Percentiles rank a stretch among this genome's conserved stretches.
Conservation (phyloP, 1,139 yeast genomes). For the Sugiyamaella xylanicola region DNA sequence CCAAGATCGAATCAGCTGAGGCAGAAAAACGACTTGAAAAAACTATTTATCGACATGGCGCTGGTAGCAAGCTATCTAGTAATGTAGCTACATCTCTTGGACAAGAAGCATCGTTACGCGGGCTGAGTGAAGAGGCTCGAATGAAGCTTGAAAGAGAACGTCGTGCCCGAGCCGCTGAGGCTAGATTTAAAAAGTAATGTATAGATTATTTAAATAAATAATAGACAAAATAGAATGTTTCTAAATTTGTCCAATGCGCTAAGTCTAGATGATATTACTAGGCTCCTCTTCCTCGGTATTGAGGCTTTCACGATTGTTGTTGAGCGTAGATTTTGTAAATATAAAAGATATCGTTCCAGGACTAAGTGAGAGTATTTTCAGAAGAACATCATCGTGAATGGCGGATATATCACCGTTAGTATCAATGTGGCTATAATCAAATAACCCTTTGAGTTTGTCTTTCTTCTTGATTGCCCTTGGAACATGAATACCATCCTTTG, state of each 20-base stretch:
- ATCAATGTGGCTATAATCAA: constrained; percentile 63
- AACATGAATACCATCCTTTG: constrained; percentile 33
- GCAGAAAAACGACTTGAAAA: constrained; percentile 38
- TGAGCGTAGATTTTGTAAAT: constrained; percentile 21
- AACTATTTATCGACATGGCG: constrained; percentile 38
- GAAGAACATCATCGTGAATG: constrained; percentile 19
- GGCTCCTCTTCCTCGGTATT: neutral
- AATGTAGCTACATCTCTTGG: constrained; percentile 35
- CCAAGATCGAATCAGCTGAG: constrained; percentile 38
- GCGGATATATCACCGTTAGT: constrained; percentile 40
- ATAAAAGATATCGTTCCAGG: constrained; percentile 20
- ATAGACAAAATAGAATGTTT: too few species aligned
- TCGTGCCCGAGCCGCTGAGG: constrained; percentile 96
- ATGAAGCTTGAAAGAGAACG: constrained; percentile 86
- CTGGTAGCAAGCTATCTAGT: constrained; percentile 43
- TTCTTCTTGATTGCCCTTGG: constrained; percentile 32
- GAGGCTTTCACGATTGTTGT: neutral
- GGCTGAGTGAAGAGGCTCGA: constrained; percentile 67
- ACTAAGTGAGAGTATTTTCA: constrained; percentile 8
- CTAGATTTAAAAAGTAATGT: constrained; percentile 53
- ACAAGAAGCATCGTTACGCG: constrained; percentile 35
- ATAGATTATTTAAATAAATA: constrained; percentile 1
- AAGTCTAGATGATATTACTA: too few species aligned
- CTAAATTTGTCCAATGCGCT: too few species aligned
- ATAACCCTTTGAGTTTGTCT: constrained; percentile 53